Conservation (phyloP, 257 asterid species). For the Solanum bulbocastanum region DNA sequence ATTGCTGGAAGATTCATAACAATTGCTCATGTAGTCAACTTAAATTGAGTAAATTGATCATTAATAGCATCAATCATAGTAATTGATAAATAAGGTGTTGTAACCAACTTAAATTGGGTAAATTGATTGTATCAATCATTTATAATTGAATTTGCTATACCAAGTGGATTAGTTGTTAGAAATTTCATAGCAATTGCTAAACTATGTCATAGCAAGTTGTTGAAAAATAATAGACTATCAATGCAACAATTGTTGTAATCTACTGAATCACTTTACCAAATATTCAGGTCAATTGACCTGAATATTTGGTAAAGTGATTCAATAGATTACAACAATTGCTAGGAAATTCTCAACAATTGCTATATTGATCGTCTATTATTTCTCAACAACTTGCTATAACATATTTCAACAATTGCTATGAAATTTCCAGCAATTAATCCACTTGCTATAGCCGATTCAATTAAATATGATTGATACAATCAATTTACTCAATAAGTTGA, state of each 20-base stretch:
- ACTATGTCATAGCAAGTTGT: too few species aligned
- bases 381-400: background rate
- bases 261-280: too few species aligned
- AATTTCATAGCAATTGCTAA: too few species aligned
- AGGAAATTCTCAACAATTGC: background rate
- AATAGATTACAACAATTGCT: background rate
- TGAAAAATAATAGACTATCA: too few species aligned
- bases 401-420: background rate
- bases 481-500: background rate
- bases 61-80: background rate
- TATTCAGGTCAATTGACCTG: background rate
- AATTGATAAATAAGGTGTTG: background rate
- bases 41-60: background rate
- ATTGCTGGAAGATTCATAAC: background rate
- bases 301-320: background rate
- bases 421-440: background rate
- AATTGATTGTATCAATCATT: too few species aligned
- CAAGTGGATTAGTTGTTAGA: too few species aligned
- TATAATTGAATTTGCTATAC: too few species aligned
- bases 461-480: background rate
- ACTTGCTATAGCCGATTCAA: background rate
- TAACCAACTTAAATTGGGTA: background rate
- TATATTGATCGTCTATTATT: background rate
- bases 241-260: too few species aligned
- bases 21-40: background rate